Evolutionary conservation across 1,139 yeast species (phyloP).

Genomic region (Diutina neorugosa): DNA sequence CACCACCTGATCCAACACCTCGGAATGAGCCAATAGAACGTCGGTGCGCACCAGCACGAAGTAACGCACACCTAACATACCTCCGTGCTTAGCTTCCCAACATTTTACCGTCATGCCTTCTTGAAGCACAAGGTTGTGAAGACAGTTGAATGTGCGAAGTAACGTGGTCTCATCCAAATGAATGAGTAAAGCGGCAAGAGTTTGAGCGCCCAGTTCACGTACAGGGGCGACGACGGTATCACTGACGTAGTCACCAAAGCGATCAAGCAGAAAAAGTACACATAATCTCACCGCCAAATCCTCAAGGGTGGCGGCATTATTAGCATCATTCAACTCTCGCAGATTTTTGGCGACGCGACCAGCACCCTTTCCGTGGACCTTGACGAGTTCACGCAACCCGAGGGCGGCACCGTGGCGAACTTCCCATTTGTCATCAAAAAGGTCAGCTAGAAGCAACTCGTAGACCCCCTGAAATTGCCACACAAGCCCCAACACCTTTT

Average conservation of each 20-base stretch:
- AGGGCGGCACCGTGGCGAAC: conserved; percentile 91
- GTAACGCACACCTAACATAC: conserved; percentile 86
- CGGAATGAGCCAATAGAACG: conserved; percentile 45
- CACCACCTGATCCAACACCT: conserved; percentile 59
- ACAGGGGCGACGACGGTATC: conserved; percentile 99
- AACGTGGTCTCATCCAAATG: conserved; percentile 50
- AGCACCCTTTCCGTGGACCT: conserved; percentile 76
- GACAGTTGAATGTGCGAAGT: conserved; percentile 48
- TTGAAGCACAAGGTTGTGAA: conserved; percentile 65
- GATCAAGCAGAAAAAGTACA: conserved; percentile 80
- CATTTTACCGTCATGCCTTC: conserved; percentile 24
- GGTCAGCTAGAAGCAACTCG: conserved; percentile 66
- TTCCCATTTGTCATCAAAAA: conserved; percentile 89
- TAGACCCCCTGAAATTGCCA: conserved; percentile 99
- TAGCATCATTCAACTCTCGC: conserved; percentile 44
- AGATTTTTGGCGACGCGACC: conserved; percentile 67
- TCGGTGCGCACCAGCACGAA: conserved; percentile 86
- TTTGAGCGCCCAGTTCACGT: conserved; percentile 91
- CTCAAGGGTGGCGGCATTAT: conserved; percentile 65
- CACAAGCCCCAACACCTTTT: conserved; percentile 63
- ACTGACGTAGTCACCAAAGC: conserved; percentile 95
- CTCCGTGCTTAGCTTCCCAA: conserved; percentile 99
- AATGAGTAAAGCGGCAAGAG: conserved; percentile 75
- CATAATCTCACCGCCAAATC: conserved; percentile 81
- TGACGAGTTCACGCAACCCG: conserved; percentile 80